Evolutionary conservation across 768 basidiomycete species (phyloP).

Genomic region (Mycena filopes): DNA sequence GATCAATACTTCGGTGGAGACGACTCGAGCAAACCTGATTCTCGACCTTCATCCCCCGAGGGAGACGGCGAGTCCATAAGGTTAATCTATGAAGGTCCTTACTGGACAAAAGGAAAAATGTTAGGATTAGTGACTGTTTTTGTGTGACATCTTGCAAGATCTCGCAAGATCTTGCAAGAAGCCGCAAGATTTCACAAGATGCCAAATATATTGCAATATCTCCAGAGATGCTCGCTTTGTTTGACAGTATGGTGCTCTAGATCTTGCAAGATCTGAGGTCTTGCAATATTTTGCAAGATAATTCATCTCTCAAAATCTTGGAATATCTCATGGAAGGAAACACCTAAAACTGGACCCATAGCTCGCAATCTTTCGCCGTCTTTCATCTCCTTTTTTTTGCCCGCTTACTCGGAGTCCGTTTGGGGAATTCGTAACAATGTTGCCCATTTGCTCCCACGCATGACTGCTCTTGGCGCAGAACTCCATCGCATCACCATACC

Average conservation of each 20-base stretch:
- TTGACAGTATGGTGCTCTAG: not conserved
- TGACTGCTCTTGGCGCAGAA: no score
- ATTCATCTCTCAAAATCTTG: not conserved
- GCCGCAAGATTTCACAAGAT: not conserved
- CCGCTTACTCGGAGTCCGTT: no score
- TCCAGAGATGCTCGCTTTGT: not conserved
- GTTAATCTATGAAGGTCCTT: slow-evolving; percentile 24
- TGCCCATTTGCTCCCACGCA: no score
- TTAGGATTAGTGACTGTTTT: not conserved
- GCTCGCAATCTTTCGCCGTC: no score
- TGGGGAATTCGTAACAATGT: no score
- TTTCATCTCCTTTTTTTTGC: no score
- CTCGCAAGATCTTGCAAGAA: slow-evolving; percentile 3
- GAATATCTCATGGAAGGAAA: not conserved
- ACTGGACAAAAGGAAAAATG: slow-evolving; percentile 8
- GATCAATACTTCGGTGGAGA: not conserved
- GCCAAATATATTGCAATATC: not conserved
- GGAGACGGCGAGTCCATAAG: no score
- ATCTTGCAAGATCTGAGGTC: not conserved
- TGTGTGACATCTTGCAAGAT: not conserved
- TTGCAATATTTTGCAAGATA: not conserved
- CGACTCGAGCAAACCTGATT: no score
- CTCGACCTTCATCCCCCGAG: no score
- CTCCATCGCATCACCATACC: no score
- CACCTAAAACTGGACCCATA: no score